A percentile compares a stretch with the other conserved stretches of the same genome.
Evolutionary conservation across 1,284 basidiomycete species (phyloP).

Genomic region (Clitocybe nebularis): DNA sequence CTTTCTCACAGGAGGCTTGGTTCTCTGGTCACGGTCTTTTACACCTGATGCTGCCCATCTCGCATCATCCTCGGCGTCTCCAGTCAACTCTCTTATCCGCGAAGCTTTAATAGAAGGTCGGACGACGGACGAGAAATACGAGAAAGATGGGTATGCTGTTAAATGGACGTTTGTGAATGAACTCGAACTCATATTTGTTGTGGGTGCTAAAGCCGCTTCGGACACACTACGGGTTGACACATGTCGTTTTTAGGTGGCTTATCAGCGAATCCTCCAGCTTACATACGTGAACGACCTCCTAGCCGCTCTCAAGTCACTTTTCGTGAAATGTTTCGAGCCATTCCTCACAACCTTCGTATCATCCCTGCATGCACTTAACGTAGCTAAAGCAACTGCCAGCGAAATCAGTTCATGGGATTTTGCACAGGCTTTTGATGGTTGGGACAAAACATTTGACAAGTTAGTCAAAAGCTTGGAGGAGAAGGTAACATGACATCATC

Average conservation of each 20-base stretch:
- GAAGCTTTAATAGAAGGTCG: conserved; percentile 88
- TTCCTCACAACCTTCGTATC: conserved; percentile 79
- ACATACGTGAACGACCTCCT: conserved; percentile 92
- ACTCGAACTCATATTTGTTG: conserved; percentile 92
- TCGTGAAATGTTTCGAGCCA: conserved; percentile 82
- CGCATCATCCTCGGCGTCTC: conserved; percentile 75
- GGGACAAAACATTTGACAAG: conserved; percentile 82
- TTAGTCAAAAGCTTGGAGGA: conserved; percentile 74
- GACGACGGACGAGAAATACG: conserved; percentile 74
- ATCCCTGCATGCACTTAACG: conserved; percentile 65
- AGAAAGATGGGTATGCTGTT: conserved; percentile 89
- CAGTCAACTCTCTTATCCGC: conserved; percentile 86
- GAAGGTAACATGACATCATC: conserved; percentile 44
- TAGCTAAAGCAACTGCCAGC: conserved; percentile 35
- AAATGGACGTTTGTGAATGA: conserved; percentile 93
- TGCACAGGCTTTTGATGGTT: conserved; percentile 67
- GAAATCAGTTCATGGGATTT: conserved; percentile 62
- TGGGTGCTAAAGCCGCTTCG: conserved; percentile 32
- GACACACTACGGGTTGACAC: conserved; percentile 3
- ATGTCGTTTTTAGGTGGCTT: conserved; percentile 70
- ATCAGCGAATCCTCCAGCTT: conserved; percentile 94
- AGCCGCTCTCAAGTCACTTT: conserved; percentile 74
- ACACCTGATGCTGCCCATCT: conserved; percentile 78
- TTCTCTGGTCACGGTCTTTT: conserved; percentile 91
- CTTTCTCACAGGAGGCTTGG: conserved; percentile 69